These are phyloP conservation scores for Hordeum marinum DNA, from an alignment of 176 grass and related monocot genomes.

Conservation along the genomic window DNA sequence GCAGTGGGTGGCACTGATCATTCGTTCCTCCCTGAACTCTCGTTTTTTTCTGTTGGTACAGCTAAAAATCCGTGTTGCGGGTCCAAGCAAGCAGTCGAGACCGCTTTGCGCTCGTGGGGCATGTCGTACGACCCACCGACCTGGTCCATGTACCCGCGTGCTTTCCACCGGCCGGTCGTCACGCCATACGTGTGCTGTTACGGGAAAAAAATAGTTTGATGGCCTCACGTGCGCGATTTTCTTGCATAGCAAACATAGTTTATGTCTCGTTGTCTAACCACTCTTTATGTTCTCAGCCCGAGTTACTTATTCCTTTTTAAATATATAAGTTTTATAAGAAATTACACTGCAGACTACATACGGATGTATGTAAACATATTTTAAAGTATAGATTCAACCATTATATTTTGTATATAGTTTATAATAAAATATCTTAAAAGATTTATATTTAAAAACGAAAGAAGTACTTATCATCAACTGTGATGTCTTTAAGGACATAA, in stretches of 20 bases:
- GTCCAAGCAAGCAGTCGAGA: not conserved
- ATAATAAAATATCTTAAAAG: no score
- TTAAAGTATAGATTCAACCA: no score
- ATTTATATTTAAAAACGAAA: no score
- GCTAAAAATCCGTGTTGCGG: not conserved
- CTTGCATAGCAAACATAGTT: not conserved
- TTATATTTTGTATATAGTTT: no score
- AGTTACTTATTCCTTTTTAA: no score
- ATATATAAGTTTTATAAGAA: no score
- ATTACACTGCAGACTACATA: no score
- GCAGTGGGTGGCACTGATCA: not conserved
- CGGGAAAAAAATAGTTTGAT: not conserved
- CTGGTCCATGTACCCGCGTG: not conserved
- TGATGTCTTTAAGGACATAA: no score
- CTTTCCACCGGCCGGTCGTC: not conserved
- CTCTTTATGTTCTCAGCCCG: no score
- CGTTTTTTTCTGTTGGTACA: not conserved
- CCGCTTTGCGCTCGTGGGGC: not conserved
- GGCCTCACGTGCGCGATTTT: not conserved
- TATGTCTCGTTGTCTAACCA: no score
- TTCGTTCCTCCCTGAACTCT: not conserved
- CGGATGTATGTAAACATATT: no score
- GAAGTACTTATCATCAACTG: no score
- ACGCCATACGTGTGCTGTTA: not conserved
- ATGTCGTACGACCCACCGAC: not conserved